These are phyloP conservation scores for Macaranga tanarius DNA, from an alignment of 441 rosid genomes.

Conservation along the genomic window DNA sequence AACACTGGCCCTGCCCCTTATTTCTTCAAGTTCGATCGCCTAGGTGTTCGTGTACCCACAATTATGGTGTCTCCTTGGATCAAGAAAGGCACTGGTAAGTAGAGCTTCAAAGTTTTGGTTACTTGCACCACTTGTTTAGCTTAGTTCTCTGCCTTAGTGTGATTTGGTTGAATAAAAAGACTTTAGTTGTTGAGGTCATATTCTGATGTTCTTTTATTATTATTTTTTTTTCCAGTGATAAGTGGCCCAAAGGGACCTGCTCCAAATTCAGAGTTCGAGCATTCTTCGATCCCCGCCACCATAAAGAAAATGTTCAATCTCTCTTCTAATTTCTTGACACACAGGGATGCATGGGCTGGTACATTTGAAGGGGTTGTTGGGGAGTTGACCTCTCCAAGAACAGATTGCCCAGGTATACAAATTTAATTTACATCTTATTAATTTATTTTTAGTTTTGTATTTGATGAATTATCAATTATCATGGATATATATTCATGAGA, in stretches of 20 bases:
- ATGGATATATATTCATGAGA: background rate
- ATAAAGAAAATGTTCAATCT: slow-evolving; percentile 88
- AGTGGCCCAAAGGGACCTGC: slow-evolving; percentile 66
- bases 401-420: slow-evolving; percentile 74
- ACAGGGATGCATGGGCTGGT: slow-evolving; percentile 96
- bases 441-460: background rate
- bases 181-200: background rate
- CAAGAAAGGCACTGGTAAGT: slow-evolving; percentile 77
- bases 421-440: background rate
- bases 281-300: slow-evolving; percentile 91
- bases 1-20: slow-evolving; percentile 91
- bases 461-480: background rate
- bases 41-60: slow-evolving; percentile 93
- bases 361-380: slow-evolving; percentile 78
- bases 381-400: slow-evolving; percentile 66
- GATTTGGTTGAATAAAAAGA: background rate
- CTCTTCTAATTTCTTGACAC: slow-evolving; percentile 79
- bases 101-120: slow-evolving; percentile 11
- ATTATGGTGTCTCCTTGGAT: slow-evolving; percentile 98
- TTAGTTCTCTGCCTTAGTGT: background rate
- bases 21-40: slow-evolving; percentile 88
- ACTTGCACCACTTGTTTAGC: background rate
- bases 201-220: background rate
- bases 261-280: slow-evolving; percentile 76
- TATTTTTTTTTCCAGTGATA: slow-evolving; percentile 40